Base-by-base conservation (phyloP, 1,139 yeast genomes). In the Debaryomycetaceae sp. region DNA sequence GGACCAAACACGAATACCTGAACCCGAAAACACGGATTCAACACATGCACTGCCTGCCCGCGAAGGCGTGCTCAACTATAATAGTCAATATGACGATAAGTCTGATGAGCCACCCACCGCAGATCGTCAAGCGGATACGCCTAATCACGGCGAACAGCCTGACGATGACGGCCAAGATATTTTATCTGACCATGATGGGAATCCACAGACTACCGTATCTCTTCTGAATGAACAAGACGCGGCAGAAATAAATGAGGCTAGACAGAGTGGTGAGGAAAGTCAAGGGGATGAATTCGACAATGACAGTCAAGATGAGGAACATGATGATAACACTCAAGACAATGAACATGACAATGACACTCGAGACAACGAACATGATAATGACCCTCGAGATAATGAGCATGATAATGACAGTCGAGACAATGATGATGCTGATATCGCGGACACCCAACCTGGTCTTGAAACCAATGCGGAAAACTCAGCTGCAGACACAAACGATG, bases 251-350 rank as follows among this genome's bases (percentile, higher is more conserved):
- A 37, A 37, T 13, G 29, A 32, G 22, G 33, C 30, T 15, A 34
- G 32, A n/a, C 38, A 36, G 25, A 35, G 22, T 15, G 37, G 36
- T 23, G 34, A 37, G 15, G 32, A 33, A 5, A 36, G 32, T 16
- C 35, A 37, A 13, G 43, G 37, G 23, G 31, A 37, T 15, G 39
- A 37, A 4, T 32, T 36, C 15, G 41, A 32, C 10, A 37, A 31
- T 4, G 35, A 32, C 6, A 39, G 36, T 6, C 32, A 34, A 7
- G 30, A 30, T 5, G 32, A 28, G 13, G 8, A 8, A 26, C 50
- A 49, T 13, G 47, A 45, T 7, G 54, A 48, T 23, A 47, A 49
- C 23, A 44, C 40, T 13, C 44, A 34, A n/a, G 39, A 37, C 15
- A 40, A 37, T 12, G 38, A 33, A 14, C 45, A 40, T 6, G 49